Evolutionary conservation across 805 yeast genomes (phyloP), one percentile per base, ranked within the genome.

Genomic region (Monosporozyma servazzii): DNA sequence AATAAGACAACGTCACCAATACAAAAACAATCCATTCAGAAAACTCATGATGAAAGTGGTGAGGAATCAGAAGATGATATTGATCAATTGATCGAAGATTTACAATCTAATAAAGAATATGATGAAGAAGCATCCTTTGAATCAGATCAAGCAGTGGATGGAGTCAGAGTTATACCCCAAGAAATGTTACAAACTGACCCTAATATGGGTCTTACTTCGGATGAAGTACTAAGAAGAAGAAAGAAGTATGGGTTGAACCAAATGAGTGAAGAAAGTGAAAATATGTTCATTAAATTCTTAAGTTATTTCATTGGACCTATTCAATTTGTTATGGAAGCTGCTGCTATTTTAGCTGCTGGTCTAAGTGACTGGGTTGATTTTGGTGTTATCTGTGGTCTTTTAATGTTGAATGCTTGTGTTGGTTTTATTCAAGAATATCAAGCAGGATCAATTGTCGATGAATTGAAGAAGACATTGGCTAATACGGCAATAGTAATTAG

Each of bases 291-390:
- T 60, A 88, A 88, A 78, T 87, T 88, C 70, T 67, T 84, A 66
- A 78, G 79, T 84, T 88, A 87, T 80, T 88, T 88, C 72, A 84
- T 88, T 59, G 96, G 96, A 75, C 96, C 96, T 60, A 88, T 88
- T 71, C 96, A 88, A 77, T 88, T 88, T 82, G 96, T 88, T 69
- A 88, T 88, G 96, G 96, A 88, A 77, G 95, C 91, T 69, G 96
- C 96, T 66, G 96, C 96, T 62, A 80, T 88, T 58, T 77, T 88
- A 71, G 96, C 96, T 69, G 96, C 95, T 60, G 96, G 96, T 82
- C 79, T 88, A 65, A 88, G 86, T 76, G 96, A 90, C 77, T 89
- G 96, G 96, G 96, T 89, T 67, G 96, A 89, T 81, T 89, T 89
- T 78, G 96, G 97, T 82, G 97, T 89, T 71, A 89, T 89, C 70